Percentiles rank a stretch among this genome's conserved stretches.
phyloP scores from a whole-genome alignment of 1,139 yeast species.

The Saccharomyces hybrid region DNA sequence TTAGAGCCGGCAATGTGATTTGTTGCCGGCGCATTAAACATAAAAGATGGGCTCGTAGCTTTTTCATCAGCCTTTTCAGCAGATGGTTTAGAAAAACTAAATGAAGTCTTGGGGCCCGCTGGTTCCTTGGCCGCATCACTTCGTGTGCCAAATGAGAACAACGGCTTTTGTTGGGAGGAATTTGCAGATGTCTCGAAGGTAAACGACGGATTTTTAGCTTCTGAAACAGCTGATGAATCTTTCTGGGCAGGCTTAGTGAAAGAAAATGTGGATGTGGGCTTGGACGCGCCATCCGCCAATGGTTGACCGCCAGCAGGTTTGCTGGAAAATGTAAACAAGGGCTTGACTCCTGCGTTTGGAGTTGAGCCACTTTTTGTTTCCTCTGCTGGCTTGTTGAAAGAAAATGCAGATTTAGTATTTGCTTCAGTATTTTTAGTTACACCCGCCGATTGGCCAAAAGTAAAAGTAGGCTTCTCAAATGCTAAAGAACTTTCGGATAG shows the following conservation, averaged over 20 bases:
- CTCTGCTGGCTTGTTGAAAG: neutral
- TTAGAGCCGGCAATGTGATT: neutral
- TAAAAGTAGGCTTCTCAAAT: constrained; percentile 7
- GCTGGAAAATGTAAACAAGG: constrained; percentile 1
- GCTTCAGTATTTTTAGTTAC: neutral
- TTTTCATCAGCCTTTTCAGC: neutral
- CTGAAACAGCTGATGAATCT: neutral
- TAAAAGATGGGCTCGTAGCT: constrained; percentile 1
- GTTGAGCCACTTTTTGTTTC: neutral
- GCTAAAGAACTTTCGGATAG: neutral
- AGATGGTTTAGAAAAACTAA: neutral
- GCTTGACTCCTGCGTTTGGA: neutral
- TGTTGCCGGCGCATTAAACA: constrained; percentile 1
- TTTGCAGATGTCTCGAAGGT: constrained; percentile 7
- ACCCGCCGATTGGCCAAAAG: neutral
- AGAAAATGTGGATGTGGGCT: constrained; percentile 10
- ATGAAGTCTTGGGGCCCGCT: constrained; percentile 2
- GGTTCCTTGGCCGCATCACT: neutral
- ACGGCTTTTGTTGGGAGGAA: neutral
- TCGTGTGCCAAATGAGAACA: constrained; percentile 6
- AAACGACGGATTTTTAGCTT: constrained; percentile 6
- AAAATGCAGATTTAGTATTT: neutral
- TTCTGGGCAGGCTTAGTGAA: constrained; percentile 8
- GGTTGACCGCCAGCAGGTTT: neutral
- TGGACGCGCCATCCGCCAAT: neutral